Evolutionary conservation across 257 asterid species (phyloP), one percentile per base, ranked within the genome.

Genomic region (Primulina huaijiensis): DNA sequence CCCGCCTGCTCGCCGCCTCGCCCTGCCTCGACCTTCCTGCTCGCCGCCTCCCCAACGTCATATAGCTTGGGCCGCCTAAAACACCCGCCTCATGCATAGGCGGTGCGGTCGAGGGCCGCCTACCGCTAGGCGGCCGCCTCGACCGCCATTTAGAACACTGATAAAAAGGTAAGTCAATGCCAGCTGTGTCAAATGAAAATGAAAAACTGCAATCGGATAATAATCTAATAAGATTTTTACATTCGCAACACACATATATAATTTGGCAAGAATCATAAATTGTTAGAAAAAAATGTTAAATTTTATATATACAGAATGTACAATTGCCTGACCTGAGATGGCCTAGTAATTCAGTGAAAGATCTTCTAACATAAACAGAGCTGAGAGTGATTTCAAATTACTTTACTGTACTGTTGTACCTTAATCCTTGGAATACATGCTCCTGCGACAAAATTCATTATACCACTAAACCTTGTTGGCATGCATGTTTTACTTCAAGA

Each of bases 401-500:
- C 57, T 14, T 12, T 43, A 43, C n/a, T 12, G 53, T 43, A 56
- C 46, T 7, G 19, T 52, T 23, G 58, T 33, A 12, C 23, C 33
- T 35, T 64, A 38, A 63, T 17, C 43, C 31, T 55, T 23, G 71
- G 31, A 35, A 14, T 17, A 64, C 27, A 68, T 20, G 57, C 33
- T 29, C 62, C 25, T 30, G n/a, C 53, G 19, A 43, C 19, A 43
- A 43, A 43, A 43, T 43, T 43, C 19, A 43, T 38, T 14, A 16
- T 27, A 64, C 29, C 55, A 5, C 25, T 40, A 69, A 35, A 69
- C 59, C 67, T 37, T 58, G 74, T 37, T 64, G 55, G 59, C 65
- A 62, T 62, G 17, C 65, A 27, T 46, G 70, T 30, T 17, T 6
- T 2, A 33, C 5, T n/a, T 16, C 30, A 63, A 30, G 63, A 71